Base-by-base conservation (phyloP, 1,284 basidiomycete genomes). In the Cryptococcus hybrid region DNA sequence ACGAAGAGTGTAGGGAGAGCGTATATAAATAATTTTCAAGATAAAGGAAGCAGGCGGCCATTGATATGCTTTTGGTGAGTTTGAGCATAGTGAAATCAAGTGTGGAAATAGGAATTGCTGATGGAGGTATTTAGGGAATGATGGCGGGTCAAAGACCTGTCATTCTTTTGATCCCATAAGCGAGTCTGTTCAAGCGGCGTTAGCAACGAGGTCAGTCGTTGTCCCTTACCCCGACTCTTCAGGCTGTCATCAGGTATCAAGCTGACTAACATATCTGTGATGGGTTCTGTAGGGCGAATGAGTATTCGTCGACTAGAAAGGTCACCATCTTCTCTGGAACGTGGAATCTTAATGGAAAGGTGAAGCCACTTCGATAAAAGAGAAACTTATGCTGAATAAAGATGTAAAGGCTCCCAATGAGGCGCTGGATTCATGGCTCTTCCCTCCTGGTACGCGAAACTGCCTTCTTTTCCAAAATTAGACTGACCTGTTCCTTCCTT, bases 1-100 rank as follows among this genome's bases (percentile, higher is more conserved):
- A 96, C 93, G 2, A 99, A 99, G 77, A 95, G 92, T 68, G 91
- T 96, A 18, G 74, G 77, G 12, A 58, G 93, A 57, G 93, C 95
- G 55, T 98, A 98, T 71, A 96, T 98, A 75, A 96, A 95, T 75
- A 98, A 98, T 73, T 98, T 99, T 74, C 90, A 95, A 66, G 96
- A 99, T 76, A 92, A 91, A 75, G 86, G 47, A 99, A 99, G 75
- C 96, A 99, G 70, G 80, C 84, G 15, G 91, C 94, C 0, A 98
- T 99, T 61, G 96, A 99, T 71, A 88, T 92, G 83, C 88, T 99
- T 65, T 81, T 99, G 92, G 30, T 92, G 58, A 55, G 85, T 74
- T 38, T 35, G 30, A 1, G 30, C 3, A 30, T 3, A 30, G 30
- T 30, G 30, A 30, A 30, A 30, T 30, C 30, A 30, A 30, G 30